A percentile compares a stretch with the other conserved stretches of the same genome.
These are phyloP conservation scores for Fraxinus latifolia DNA, from an alignment of 305 asterid species.

Conservation along the genomic window DNA sequence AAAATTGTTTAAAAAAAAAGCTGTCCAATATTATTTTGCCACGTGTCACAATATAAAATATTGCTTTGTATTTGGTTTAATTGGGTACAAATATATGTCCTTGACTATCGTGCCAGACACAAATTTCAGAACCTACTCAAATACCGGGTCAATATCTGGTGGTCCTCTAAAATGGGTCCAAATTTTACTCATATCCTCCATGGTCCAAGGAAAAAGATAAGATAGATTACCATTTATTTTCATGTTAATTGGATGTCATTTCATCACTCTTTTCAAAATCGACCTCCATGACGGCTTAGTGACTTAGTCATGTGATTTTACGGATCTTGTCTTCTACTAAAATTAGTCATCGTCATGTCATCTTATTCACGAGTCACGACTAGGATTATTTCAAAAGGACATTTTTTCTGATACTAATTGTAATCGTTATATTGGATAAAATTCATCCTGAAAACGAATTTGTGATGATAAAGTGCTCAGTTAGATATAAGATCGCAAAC, in stretches of 20 bases:
- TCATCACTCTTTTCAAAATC: not conserved
- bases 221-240: constrained; percentile 17
- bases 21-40: too few relatives aligned
- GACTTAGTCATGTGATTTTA: not conserved
- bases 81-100: not conserved
- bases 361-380: not conserved
- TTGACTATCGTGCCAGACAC: constrained; percentile 24
- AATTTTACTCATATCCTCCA: constrained; percentile 18
- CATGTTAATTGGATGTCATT: not conserved
- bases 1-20: too few relatives aligned
- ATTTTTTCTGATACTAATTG: too few relatives aligned
- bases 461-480: too few relatives aligned
- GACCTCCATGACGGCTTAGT: not conserved
- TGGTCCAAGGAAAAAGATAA: constrained; percentile 31
- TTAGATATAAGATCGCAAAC: too few relatives aligned
- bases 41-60: too few relatives aligned
- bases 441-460: too few relatives aligned
- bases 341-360: not conserved
- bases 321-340: not conserved
- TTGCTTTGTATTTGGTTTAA: too few relatives aligned
- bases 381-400: not conserved
- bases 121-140: not conserved
- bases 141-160: constrained; percentile 12
- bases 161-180: constrained; percentile 23
- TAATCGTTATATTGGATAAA: too few relatives aligned